A percentile compares a stretch with the other conserved stretches of the same genome.
Evolutionary conservation across 306 rosid genomes (phyloP).

Genomic region (Betula pendula): DNA sequence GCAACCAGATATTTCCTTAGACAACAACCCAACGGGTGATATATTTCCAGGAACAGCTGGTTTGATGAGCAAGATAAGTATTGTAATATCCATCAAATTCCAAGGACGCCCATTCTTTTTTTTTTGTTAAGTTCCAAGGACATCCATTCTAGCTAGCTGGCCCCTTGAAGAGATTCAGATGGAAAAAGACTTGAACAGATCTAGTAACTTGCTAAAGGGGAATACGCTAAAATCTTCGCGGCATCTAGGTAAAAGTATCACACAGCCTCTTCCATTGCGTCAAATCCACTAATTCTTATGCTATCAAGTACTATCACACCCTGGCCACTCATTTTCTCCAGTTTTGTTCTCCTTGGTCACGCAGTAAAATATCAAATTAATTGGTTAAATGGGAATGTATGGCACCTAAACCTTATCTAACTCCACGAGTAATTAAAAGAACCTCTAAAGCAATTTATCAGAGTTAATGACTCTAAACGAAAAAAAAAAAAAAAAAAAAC

Average conservation of each 20-base stretch:
- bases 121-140: not conserved
- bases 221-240: not conserved
- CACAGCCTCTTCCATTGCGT: not conserved
- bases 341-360: not conserved
- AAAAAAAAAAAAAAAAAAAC: not conserved
- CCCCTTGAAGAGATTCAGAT: not conserved
- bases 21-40: not conserved
- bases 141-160: not conserved
- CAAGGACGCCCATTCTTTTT: not conserved
- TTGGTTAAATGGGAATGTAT: not conserved
- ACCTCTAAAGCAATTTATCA: not conserved
- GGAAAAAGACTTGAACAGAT: not conserved
- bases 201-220: not conserved
- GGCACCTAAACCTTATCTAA: not conserved
- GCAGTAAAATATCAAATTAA: not conserved
- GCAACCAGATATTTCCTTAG: not conserved
- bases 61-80: not conserved
- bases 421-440: not conserved
- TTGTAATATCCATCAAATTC: not conserved
- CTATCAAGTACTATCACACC: not conserved
- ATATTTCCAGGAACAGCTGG: constrained; percentile 4
- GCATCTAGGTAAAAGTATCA: not conserved
- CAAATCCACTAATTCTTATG: not conserved
- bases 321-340: not conserved
- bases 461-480: not conserved